A percentile compares a stretch with the other conserved stretches of the same genome.
phyloP scores from a whole-genome alignment of 495 filamentous ascomycete species.

The Xylaria venustula region DNA sequence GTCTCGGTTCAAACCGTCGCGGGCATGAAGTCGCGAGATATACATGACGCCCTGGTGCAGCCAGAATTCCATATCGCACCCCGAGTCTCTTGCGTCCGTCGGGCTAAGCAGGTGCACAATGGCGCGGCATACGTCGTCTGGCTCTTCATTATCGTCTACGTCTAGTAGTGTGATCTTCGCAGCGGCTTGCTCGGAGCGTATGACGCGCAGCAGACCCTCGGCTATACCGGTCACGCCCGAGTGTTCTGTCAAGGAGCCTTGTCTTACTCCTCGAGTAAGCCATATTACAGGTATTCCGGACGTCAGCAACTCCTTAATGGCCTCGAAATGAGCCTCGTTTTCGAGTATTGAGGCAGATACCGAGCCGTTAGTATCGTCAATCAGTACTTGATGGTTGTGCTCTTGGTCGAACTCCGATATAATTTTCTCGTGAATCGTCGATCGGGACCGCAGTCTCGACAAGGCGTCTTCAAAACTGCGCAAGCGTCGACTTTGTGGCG shows the following conservation, averaged over 20 bases:
- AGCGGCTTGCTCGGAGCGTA: conserved; percentile 25
- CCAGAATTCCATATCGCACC: conserved; percentile 26
- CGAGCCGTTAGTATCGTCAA: conserved; percentile 18
- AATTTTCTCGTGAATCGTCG: neutral
- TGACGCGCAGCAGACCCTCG: conserved; percentile 22
- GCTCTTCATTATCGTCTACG: conserved; percentile 13
- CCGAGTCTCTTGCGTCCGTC: conserved; percentile 18
- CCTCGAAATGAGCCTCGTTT: conserved; percentile 8
- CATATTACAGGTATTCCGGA: conserved; percentile 20
- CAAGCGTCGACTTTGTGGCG: neutral
- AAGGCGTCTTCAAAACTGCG: neutral
- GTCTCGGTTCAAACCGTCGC: conserved; percentile 1
- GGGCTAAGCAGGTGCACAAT: conserved; percentile 11
- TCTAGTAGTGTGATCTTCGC: conserved; percentile 19
- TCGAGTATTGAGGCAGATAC: conserved; percentile 19
- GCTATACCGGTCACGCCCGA: conserved; percentile 14
- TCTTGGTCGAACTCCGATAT: conserved; percentile 4
- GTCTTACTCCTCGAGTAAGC: conserved; percentile 21
- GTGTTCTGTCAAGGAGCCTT: conserved; percentile 8
- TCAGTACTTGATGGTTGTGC: conserved; percentile 9
- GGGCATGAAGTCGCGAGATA: conserved; percentile 15
- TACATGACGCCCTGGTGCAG: conserved; percentile 20
- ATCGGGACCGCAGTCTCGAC: neutral
- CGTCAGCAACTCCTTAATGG: conserved; percentile 16
- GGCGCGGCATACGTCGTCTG: conserved; percentile 4